Percentiles rank a stretch among this genome's conserved stretches.
Evolutionary conservation across 2,329 filamentous ascomycete genomes (phyloP).

Genomic region (Aspergillus pseudonomiae): DNA sequence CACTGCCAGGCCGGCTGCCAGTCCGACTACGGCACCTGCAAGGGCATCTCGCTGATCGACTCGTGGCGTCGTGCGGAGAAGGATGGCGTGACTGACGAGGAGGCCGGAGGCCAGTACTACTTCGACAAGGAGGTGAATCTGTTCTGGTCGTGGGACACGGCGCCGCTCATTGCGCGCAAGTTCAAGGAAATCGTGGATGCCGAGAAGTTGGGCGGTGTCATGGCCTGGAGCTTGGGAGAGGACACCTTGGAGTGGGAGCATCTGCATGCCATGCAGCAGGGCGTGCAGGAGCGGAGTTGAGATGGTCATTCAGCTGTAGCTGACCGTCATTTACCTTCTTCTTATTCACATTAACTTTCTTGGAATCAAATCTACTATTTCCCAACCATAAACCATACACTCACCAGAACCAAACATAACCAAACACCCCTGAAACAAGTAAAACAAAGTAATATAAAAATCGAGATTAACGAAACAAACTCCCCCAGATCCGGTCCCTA

Average conservation of each 20-base stretch:
- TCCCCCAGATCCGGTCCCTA: no score
- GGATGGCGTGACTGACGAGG: slow-evolving; percentile 59
- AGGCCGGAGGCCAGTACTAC: slow-evolving; percentile 67
- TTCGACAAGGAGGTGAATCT: slow-evolving; percentile 62
- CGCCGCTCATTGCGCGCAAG: slow-evolving; percentile 63
- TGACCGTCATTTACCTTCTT: no score
- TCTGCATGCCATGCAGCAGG: slow-evolving; percentile 46
- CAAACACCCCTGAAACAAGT: no score
- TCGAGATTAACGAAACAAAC: no score
- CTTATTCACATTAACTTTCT: no score
- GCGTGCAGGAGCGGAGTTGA: slow-evolving; percentile 21
- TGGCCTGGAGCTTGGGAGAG: slow-evolving; percentile 76
- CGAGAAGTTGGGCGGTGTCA: slow-evolving; percentile 67
- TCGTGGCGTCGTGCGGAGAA: slow-evolving; percentile 62
- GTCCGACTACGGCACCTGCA: slow-evolving; percentile 44
- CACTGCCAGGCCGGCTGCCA: slow-evolving; percentile 38
- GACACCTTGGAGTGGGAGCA: slow-evolving; percentile 55
- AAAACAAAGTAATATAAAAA: no score
- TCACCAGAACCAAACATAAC: no score
- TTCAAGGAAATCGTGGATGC: slow-evolving; percentile 61
- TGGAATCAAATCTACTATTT: no score
- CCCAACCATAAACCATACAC: background rate
- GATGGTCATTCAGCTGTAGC: no score
- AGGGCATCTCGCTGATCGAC: slow-evolving; percentile 53
- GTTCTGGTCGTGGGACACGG: slow-evolving; percentile 77